These are phyloP conservation scores for Pythium aquatile DNA, from an alignment of 352 stramenopile genomes.

Conservation along the genomic window DNA sequence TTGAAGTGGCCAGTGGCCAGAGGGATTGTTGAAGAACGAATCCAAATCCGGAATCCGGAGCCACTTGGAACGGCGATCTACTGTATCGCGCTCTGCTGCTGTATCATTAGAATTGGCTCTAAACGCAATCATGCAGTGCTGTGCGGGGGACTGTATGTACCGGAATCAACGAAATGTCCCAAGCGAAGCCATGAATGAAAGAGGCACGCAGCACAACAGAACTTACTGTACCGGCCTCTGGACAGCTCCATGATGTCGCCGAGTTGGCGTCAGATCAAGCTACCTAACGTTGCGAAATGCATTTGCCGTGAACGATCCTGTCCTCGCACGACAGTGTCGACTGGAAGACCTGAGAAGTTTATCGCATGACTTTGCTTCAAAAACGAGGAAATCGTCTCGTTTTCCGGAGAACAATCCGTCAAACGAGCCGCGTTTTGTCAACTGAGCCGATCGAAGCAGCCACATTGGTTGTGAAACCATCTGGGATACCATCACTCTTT, in stretches of 20 bases:
- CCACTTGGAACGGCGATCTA: neutral
- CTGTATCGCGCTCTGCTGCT: neutral
- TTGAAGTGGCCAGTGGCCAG: slow-evolving; percentile 11
- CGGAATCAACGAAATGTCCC: neutral
- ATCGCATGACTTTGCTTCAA: neutral
- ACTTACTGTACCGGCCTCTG: neutral
- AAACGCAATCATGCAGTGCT: too few species aligned
- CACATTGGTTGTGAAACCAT: neutral
- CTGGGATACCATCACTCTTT: neutral
- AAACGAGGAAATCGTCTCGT: neutral
- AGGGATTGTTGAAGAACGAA: slow-evolving; percentile 7
- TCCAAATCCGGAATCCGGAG: slow-evolving; percentile 6
- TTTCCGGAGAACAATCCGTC: slow-evolving; percentile 6
- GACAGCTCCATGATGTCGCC: neutral
- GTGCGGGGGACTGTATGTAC: too few species aligned
- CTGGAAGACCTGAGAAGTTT: neutral
- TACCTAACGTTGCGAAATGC: neutral
- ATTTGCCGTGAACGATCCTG: neutral
- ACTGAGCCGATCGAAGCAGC: slow-evolving; percentile 8
- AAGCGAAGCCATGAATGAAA: neutral
- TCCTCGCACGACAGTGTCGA: slow-evolving; percentile 2
- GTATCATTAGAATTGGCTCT: too few species aligned
- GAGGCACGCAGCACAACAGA: neutral
- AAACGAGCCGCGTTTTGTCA: slow-evolving; percentile 5
- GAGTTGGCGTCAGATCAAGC: neutral